These are phyloP conservation scores for Botrytis elliptica DNA, from an alignment of 2,329 filamentous ascomycete species.

Conservation along the genomic window DNA sequence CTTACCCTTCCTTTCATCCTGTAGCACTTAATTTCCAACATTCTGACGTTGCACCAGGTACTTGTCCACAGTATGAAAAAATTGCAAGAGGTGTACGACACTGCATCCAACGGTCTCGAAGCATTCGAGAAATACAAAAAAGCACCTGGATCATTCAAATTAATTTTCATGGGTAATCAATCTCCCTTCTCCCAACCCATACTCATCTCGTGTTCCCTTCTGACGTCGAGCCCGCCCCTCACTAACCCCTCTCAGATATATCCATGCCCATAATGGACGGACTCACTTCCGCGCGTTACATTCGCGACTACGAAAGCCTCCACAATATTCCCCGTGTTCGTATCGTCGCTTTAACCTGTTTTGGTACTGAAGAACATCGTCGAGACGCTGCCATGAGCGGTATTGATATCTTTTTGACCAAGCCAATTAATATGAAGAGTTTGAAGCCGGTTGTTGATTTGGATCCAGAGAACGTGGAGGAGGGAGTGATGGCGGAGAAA, in stretches of 20 bases:
- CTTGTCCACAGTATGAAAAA: conserved; percentile 32
- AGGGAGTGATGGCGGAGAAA: neutral
- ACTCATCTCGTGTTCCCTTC: neutral
- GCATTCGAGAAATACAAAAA: conserved; percentile 42
- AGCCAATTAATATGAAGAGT: conserved; percentile 43
- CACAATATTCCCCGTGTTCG: conserved; percentile 42
- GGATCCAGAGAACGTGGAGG: conserved; percentile 17
- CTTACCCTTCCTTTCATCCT: neutral
- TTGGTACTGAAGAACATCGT: conserved; percentile 48
- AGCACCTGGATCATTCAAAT: conserved; percentile 26
- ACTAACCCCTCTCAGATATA: conserved; percentile 43
- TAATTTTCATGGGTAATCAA: conserved; percentile 40
- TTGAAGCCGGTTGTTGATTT: conserved; percentile 28
- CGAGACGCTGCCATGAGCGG: conserved; percentile 50
- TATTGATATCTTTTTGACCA: conserved; percentile 53
- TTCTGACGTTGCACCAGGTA: conserved; percentile 21
- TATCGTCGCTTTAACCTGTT: conserved; percentile 52
- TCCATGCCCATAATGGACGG: conserved; percentile 57
- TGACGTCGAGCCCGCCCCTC: neutral
- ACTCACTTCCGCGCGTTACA: conserved; percentile 46
- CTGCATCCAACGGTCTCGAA: conserved; percentile 47
- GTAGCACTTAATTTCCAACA: neutral
- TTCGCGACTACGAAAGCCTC: conserved; percentile 48
- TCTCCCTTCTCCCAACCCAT: neutral
- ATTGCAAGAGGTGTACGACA: conserved; percentile 34